phyloP scores from a whole-genome alignment of 192 early-diverging fungal genomes.

The Rhizoclosmatium globosum region DNA sequence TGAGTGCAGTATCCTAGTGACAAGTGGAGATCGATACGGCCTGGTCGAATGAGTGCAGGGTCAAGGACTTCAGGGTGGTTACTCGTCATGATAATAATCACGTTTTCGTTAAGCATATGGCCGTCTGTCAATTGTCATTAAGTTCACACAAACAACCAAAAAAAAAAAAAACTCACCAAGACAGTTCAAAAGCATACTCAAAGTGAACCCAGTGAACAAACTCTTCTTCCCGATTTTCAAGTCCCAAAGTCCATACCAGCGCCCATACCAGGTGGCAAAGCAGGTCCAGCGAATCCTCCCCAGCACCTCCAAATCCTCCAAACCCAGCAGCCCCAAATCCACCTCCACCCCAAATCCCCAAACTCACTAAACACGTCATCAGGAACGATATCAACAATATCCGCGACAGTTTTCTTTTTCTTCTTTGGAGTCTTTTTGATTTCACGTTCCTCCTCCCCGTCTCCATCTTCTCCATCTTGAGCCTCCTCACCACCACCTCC shows the following conservation, averaged over 20 bases:
- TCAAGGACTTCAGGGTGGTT: conserved; percentile 69
- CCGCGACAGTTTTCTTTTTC: conserved; percentile 18
- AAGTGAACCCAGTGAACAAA: conserved; percentile 35
- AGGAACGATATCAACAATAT: conserved; percentile 17
- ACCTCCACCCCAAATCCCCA: background rate
- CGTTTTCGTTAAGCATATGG: conserved; percentile 61
- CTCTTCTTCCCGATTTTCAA: conserved; percentile 12
- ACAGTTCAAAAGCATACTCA: conserved; percentile 61
- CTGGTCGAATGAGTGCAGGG: conserved; percentile 69
- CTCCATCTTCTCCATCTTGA: background rate
- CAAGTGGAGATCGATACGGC: conserved; percentile 69
- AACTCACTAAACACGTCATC: conserved; percentile 13
- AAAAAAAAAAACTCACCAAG: conserved; percentile 27
- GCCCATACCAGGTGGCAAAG: conserved; percentile 12
- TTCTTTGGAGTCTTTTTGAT: conserved; percentile 24
- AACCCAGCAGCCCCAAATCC: background rate
- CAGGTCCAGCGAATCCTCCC: conserved; percentile 1
- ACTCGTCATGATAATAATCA: conserved; percentile 69
- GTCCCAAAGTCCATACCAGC: conserved; percentile 17
- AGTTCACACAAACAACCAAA: background rate
- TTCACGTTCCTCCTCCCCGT: conserved; percentile 10
- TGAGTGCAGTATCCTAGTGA: conserved; percentile 63
- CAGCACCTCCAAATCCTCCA: background rate
- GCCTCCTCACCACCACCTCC: background rate
- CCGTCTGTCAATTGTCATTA: conserved; percentile 49